Evolutionary conservation across 805 yeast species (phyloP).

Genomic region (Suhomyces xylopsoci): DNA sequence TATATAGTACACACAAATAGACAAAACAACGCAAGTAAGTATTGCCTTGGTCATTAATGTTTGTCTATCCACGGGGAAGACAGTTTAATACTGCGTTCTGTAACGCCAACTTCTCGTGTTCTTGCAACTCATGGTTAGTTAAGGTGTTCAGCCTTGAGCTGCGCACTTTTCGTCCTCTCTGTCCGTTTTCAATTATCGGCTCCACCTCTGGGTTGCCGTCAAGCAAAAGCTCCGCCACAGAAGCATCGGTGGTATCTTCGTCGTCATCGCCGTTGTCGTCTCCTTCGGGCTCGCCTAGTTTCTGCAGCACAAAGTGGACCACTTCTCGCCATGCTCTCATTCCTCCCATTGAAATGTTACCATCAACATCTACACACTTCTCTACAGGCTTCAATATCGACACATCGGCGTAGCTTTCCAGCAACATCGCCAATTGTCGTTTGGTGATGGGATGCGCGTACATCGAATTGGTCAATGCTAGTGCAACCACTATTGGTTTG

Average conservation of each 20-base stretch:
- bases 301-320: conserved; percentile 21
- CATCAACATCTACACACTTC: conserved; percentile 23
- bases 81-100: conserved; percentile 17
- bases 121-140: conserved; percentile 13
- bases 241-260: conserved; percentile 1
- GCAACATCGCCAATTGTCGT: conserved; percentile 17
- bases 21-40: too few species aligned
- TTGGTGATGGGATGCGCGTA: conserved; percentile 26
- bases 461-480: conserved; percentile 24
- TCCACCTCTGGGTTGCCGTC: not conserved
- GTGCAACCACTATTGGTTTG: conserved; percentile 23
- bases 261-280: conserved; percentile 9
- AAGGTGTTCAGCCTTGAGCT: conserved; percentile 5
- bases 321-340: conserved; percentile 28
- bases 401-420: conserved; percentile 23
- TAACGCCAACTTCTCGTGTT: conserved; percentile 18
- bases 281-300: conserved; percentile 21
- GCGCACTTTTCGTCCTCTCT: not conserved
- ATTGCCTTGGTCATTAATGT: too few species aligned
- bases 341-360: conserved; percentile 29
- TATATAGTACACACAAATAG: too few species aligned
- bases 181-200: not conserved
- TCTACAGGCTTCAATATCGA: conserved; percentile 25
- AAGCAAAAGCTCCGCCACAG: conserved; percentile 1
- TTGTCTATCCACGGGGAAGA: not conserved